Percentiles rank a stretch among this genome's conserved stretches.
Evolutionary conservation across 2,329 filamentous ascomycete species (phyloP).

Genomic region (Fusarium clavum): DNA sequence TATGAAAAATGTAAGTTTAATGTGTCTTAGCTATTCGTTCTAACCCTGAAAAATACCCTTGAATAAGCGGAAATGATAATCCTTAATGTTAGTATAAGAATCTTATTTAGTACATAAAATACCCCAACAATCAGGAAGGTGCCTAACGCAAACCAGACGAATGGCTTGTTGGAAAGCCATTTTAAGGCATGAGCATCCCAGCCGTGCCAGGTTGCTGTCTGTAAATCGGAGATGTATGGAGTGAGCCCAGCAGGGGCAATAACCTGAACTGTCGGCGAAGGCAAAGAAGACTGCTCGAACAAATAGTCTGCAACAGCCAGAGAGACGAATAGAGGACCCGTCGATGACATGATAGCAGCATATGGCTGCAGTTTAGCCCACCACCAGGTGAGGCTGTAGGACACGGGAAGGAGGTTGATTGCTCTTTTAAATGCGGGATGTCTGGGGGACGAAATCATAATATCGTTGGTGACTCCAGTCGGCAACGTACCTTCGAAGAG

Average conservation of each 20-base stretch:
- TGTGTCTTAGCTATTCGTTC: too few relatives aligned
- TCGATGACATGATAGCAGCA: constrained; percentile 83
- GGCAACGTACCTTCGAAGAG: constrained; percentile 67
- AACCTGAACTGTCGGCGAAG: constrained; percentile 45
- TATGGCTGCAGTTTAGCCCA: constrained; percentile 74
- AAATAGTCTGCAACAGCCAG: constrained; percentile 82
- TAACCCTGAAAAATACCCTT: too few relatives aligned
- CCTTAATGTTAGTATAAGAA: too few relatives aligned
- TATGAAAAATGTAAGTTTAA: too few relatives aligned
- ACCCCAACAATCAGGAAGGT: too few relatives aligned
- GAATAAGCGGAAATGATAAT: too few relatives aligned
- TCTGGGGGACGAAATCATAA: constrained; percentile 78
- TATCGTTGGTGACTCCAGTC: constrained; percentile 84
- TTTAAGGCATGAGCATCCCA: constrained; percentile 60
- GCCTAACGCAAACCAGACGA: constrained; percentile 43
- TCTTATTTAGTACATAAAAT: too few relatives aligned
- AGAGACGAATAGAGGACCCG: constrained; percentile 80
- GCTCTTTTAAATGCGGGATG: constrained; percentile 80
- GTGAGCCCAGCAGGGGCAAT: constrained; percentile 40
- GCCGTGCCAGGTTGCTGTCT: constrained; percentile 59
- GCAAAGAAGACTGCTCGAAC: constrained; percentile 56
- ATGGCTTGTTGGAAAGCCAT: constrained; percentile 56
- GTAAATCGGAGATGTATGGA: constrained; percentile 53
- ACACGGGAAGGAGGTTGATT: constrained; percentile 70
- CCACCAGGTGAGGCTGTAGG: constrained; percentile 69